phyloP scores from a whole-genome alignment of 352 stramenopile species.

The Phytophthora cactorum region DNA sequence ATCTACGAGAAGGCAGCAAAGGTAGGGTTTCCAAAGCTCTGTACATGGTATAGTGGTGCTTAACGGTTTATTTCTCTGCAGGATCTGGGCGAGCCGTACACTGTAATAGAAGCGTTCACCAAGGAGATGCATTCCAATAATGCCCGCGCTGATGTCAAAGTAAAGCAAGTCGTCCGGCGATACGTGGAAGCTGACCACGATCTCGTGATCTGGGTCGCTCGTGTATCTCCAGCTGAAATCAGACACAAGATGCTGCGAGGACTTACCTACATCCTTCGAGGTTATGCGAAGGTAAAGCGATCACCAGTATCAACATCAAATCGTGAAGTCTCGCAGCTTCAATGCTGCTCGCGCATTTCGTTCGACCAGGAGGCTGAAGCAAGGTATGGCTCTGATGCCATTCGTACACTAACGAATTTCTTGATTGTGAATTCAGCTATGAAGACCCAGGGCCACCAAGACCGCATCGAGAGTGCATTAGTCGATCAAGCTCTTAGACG shows the following conservation, averaged over 20 bases:
- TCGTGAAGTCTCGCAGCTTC: no score
- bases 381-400: no score
- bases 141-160: slow-evolving; percentile 50
- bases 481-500: no score
- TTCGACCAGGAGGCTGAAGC: no score
- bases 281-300: slow-evolving; percentile 60
- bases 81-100: slow-evolving; percentile 47
- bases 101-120: slow-evolving; percentile 59
- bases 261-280: slow-evolving; percentile 50
- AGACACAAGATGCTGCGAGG: slow-evolving; percentile 43
- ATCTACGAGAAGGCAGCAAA: slow-evolving; percentile 33
- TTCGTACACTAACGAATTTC: no score
- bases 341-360: no score
- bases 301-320: slow-evolving; percentile 24
- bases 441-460: no score
- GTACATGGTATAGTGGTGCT: no score
- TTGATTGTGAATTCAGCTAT: no score
- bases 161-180: slow-evolving; percentile 61
- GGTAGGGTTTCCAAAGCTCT: slow-evolving; percentile 2
- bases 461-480: no score
- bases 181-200: slow-evolving; percentile 60
- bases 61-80: slow-evolving; percentile 1
- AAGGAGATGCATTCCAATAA: slow-evolving; percentile 58
- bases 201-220: slow-evolving; percentile 64
- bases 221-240: slow-evolving; percentile 59